Evolutionary conservation across 2,329 filamentous ascomycete genomes (phyloP).

Genomic region (Paramyrothecium roridum): DNA sequence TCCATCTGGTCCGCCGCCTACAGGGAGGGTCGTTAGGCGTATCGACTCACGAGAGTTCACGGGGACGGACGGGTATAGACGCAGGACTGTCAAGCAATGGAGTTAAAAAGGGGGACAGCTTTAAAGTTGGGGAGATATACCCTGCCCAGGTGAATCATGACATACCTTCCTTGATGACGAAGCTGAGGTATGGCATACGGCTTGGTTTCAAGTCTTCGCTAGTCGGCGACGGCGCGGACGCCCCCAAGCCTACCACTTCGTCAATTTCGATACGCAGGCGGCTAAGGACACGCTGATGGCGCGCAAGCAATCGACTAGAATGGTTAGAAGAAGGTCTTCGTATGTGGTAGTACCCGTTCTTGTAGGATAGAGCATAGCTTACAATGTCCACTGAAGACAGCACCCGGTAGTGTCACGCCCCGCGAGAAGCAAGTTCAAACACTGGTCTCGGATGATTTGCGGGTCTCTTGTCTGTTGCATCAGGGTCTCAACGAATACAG

Average conservation of each 20-base stretch:
- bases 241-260: too few species aligned
- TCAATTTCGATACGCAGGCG: neutral
- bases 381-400: slow-evolving; percentile 15
- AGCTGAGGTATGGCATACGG: slow-evolving; percentile 19
- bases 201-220: slow-evolving; percentile 13
- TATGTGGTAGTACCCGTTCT: too few species aligned
- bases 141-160: neutral
- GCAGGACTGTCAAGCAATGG: slow-evolving; percentile 13
- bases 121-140: neutral
- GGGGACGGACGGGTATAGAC: slow-evolving; percentile 30
- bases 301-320: slow-evolving; percentile 8
- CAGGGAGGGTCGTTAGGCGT: slow-evolving; percentile 27
- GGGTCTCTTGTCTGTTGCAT: slow-evolving; percentile 7
- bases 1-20: slow-evolving; percentile 31
- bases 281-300: slow-evolving; percentile 6
- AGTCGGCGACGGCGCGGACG: too few species aligned
- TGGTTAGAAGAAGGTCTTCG: neutral
- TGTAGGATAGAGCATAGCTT: too few species aligned
- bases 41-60: slow-evolving; percentile 27
- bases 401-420: slow-evolving; percentile 19
- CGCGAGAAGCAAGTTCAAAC: slow-evolving; percentile 13
- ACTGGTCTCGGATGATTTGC: slow-evolving; percentile 8
- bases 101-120: too few species aligned
- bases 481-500: slow-evolving; percentile 13
- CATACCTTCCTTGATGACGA: slow-evolving; percentile 14